Evolutionary conservation across 768 basidiomycete genomes (phyloP), one percentile per base, ranked within the genome.

Genomic region (Tephrocybe rancida): DNA sequence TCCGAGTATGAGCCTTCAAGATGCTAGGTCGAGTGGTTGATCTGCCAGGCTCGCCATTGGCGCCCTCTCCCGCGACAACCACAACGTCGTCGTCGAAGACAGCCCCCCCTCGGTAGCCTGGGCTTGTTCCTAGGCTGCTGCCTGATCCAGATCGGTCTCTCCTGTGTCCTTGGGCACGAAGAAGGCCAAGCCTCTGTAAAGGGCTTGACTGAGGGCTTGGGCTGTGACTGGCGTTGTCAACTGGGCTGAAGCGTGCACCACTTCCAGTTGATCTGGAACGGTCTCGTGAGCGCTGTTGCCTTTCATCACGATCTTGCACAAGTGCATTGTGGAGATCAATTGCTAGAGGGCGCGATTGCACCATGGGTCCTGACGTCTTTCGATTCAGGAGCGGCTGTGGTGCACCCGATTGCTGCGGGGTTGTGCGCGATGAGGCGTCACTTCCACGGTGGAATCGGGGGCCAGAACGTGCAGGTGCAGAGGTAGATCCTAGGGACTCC

Each of bases 291-390:
- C 55, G 62, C 47, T 29, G 51, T 32, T 69, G 64, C n/a, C 46
- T 50, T 30, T 57, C 52, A 38, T 66, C 64, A 45, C 68, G 68
- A 26, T 70, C 65, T 21, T 73, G 71, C 0, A 75, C 69, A 39
- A 82, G 59, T 3, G 71, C 70, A 44, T 69, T 74, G 52, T 84
- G 81, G 3, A 79, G 63, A 46, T 84, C 84, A 35, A 79, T 70
- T 9, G 80, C 78, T 45, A 72, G 65, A 11, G 79, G 79, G 25
- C 58, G 62, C 43, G 64, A 62, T 19, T 69, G 66, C 21, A 60
- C 62, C 19, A 67, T 52, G 41, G 63, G 62, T 18, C 66, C 62
- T 19, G 68, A 65, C 38, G 55, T 61, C 44, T 64, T 64, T 11
- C 57, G 51, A 9, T 64, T 59, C n/a, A n/a, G n/a, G n/a, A 62